Conservation (phyloP, 1,284 basidiomycete species). For the Leccinum olivaceoglutinosum region DNA sequence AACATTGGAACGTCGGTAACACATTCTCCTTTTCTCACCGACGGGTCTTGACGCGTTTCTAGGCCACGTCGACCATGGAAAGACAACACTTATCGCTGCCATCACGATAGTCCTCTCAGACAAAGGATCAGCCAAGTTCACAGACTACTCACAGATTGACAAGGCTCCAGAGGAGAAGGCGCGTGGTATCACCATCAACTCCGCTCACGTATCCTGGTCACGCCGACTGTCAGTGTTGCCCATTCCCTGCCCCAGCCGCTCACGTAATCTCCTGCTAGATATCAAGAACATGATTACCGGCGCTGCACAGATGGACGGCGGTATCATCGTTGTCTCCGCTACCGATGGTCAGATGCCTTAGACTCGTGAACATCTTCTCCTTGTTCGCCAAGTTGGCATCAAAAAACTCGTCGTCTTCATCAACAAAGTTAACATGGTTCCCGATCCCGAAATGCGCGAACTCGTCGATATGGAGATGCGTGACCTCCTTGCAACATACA, state of each 20-base stretch:
- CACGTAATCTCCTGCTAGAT: constrained; percentile 40
- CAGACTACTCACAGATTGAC: constrained; percentile 98
- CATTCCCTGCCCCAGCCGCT: not conserved
- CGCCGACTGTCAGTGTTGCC: constrained; percentile 69
- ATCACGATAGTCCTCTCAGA: constrained; percentile 94
- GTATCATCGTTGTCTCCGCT: constrained; percentile 96
- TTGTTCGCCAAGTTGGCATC: constrained; percentile 98
- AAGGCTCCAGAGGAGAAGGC: constrained; percentile 99
- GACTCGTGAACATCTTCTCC: constrained; percentile 95
- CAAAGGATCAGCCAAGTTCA: constrained; percentile 85
- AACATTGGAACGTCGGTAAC: constrained; percentile 89
- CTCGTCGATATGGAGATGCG: constrained; percentile 99
- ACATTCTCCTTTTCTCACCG: not conserved
- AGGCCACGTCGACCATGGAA: constrained; percentile 93
- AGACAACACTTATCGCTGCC: constrained; percentile 96
- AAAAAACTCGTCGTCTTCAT: constrained; percentile 99
- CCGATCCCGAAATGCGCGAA: constrained; percentile 98
- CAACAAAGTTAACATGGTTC: constrained; percentile 98
- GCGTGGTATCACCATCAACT: constrained; percentile 98
- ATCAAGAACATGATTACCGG: constrained; percentile 99
- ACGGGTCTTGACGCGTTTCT: constrained; percentile 16
- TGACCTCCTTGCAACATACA: constrained; percentile 89
- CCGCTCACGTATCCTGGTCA: constrained; percentile 92
- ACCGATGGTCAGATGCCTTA: constrained; percentile 99
- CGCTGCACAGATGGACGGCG: constrained; percentile 98